phyloP scores from a whole-genome alignment of 1,139 yeast genomes.

The Ogataea hybrid region DNA sequence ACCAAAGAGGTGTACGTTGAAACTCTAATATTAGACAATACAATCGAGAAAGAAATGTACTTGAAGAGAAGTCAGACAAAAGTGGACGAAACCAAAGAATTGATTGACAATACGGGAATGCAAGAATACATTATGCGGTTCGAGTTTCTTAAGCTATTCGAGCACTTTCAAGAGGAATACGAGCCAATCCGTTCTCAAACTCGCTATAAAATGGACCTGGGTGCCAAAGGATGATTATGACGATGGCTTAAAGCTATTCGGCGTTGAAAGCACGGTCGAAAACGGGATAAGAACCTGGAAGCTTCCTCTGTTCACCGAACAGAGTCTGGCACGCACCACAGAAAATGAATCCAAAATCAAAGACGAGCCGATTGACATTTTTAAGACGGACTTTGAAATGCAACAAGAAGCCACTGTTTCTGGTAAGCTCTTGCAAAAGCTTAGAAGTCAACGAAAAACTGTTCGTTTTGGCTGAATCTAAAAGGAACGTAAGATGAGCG shows the following conservation, averaged over 20 bases:
- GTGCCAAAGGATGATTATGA: conserved; percentile 12
- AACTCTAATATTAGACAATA: conserved; percentile 56
- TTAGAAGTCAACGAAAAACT: conserved; percentile 16
- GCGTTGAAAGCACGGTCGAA: conserved; percentile 11
- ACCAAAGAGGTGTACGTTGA: conserved; percentile 58
- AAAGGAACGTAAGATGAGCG: conserved; percentile 42
- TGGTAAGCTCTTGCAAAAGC: conserved; percentile 12
- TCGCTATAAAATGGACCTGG: conserved; percentile 1
- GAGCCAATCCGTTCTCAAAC: conserved; percentile 21
- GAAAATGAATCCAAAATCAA: conserved; percentile 25
- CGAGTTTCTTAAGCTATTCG: conserved; percentile 40
- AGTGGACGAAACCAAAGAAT: conserved; percentile 28
- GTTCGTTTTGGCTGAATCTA: conserved; percentile 22
- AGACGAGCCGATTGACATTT: conserved; percentile 8
- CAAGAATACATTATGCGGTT: conserved; percentile 53
- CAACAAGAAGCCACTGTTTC: conserved; percentile 2
- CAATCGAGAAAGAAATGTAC: conserved; percentile 68
- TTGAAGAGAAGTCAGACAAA: conserved; percentile 33
- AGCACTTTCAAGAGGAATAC: conserved; percentile 18
- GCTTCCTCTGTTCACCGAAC: conserved; percentile 43
- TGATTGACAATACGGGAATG: conserved; percentile 56
- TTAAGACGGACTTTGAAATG: conserved; percentile 2
- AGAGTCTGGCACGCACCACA: conserved; percentile 39
- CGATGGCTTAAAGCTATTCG: conserved; percentile 19
- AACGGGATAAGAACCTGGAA: conserved; percentile 36